Evolutionary conservation across 1,284 basidiomycete species (phyloP).

Genomic region (Ustilago tritici): DNA sequence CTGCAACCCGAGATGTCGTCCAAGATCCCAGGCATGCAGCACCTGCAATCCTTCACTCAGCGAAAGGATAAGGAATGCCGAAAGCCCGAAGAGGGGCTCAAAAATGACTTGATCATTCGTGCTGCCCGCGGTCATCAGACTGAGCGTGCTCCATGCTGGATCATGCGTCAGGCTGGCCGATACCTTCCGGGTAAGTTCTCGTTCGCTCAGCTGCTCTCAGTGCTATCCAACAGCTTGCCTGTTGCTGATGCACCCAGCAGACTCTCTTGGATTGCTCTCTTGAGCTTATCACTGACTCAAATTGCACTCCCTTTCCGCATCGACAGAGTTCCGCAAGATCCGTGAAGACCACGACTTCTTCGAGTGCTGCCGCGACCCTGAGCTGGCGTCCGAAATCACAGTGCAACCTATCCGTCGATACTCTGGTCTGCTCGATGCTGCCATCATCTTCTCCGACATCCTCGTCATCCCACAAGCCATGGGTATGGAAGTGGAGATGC

Average conservation of each 20-base stretch:
- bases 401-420: slow-evolving; percentile 68
- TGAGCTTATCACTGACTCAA: not conserved
- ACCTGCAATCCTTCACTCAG: slow-evolving; percentile 60
- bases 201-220: not conserved
- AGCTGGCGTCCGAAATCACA: slow-evolving; percentile 68
- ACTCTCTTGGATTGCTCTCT: not conserved
- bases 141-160: slow-evolving; percentile 94
- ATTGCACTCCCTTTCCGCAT: not conserved
- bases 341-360: slow-evolving; percentile 68
- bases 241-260: not conserved
- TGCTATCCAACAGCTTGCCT: not conserved
- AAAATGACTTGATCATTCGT: slow-evolving; percentile 89
- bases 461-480: slow-evolving; percentile 69
- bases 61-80: slow-evolving; percentile 52
- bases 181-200: slow-evolving; percentile 83
- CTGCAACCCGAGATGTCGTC: slow-evolving; percentile 31
- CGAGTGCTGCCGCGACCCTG: slow-evolving; percentile 67
- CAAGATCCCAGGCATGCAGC: slow-evolving; percentile 60
- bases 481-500: slow-evolving; percentile 69
- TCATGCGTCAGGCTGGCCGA: slow-evolving; percentile 97
- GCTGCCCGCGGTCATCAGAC: slow-evolving; percentile 89
- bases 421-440: slow-evolving; percentile 66
- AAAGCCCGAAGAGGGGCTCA: slow-evolving; percentile 72
- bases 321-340: slow-evolving; percentile 65
- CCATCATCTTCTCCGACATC: slow-evolving; percentile 69